A percentile compares a stretch with the other conserved stretches of the same genome.
phyloP scores from a whole-genome alignment of 805 yeast species.

The Ogataea kodamae region DNA sequence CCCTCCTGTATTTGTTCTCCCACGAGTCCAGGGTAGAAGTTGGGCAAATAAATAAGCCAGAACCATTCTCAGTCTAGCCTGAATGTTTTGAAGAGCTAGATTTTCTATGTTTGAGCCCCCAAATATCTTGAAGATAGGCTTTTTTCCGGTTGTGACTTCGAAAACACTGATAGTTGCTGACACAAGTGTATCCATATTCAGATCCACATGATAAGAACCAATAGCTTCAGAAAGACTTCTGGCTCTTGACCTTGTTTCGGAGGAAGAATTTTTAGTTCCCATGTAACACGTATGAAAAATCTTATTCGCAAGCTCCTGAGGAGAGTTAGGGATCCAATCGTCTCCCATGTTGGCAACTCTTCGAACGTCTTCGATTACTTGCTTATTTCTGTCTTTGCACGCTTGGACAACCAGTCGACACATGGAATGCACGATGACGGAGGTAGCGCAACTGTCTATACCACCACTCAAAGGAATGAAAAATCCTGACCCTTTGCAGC shows the following conservation, averaged over 20 bases:
- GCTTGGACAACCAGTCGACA: conserved; percentile 77
- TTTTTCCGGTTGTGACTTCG: conserved; percentile 85
- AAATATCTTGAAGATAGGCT: conserved; percentile 83
- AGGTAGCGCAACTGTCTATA: conserved; percentile 96
- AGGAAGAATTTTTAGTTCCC: conserved; percentile 94
- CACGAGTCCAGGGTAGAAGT: conserved; percentile 90
- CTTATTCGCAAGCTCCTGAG: conserved; percentile 70
- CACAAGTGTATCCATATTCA: conserved; percentile 88
- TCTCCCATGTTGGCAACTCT: conserved; percentile 53
- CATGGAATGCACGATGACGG: conserved; percentile 92
- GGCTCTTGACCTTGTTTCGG: conserved; percentile 82
- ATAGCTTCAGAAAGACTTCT: conserved; percentile 66
- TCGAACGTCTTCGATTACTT: conserved; percentile 76
- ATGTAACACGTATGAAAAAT: conserved; percentile 89
- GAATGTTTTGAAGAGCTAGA: conserved; percentile 92
- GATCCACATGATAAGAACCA: conserved; percentile 86
- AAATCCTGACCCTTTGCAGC: conserved; percentile 87
- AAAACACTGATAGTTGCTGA: conserved; percentile 69
- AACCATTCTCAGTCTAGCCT: conserved; percentile 95
- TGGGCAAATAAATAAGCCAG: conserved; percentile 91
- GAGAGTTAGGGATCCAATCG: conserved; percentile 65
- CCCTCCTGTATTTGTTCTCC: conserved; percentile 65
- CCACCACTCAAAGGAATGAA: conserved; percentile 96
- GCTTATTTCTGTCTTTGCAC: conserved; percentile 61
- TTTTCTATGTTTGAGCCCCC: conserved; percentile 94